phyloP scores from a whole-genome alignment of 1,284 basidiomycete species.

The Coniophora puteana region DNA sequence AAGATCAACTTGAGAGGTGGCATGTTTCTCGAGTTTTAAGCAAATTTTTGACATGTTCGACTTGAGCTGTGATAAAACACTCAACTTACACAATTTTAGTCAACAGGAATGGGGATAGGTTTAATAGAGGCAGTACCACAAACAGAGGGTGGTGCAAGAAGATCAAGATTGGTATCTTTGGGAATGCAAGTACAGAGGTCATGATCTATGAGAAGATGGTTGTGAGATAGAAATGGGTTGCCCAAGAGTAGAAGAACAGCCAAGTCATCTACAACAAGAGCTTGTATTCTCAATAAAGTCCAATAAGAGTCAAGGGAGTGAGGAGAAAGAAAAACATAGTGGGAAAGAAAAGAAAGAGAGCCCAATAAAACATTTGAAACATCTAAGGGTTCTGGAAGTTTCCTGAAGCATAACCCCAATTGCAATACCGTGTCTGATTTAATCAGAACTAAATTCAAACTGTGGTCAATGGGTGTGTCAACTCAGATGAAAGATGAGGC shows the following conservation, averaged over 20 bases:
- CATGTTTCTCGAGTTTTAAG: no score
- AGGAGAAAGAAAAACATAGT: slow-evolving; percentile 3
- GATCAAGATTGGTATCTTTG: slow-evolving; percentile 18
- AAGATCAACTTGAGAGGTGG: no score
- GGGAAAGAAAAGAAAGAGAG: background rate
- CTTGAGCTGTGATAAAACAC: no score
- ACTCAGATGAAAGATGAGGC: background rate
- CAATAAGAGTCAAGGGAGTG: background rate
- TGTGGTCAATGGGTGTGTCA: slow-evolving; percentile 13
- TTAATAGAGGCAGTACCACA: no score
- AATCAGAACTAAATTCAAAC: slow-evolving; percentile 12
- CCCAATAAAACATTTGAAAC: slow-evolving; percentile 1
- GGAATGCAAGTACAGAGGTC: slow-evolving; percentile 16
- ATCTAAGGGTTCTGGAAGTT: background rate
- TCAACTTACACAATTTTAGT: no score
- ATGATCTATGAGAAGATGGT: slow-evolving; percentile 8
- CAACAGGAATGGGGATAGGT: no score
- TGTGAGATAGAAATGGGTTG: slow-evolving; percentile 1
- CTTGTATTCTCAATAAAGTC: background rate
- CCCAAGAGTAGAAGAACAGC: slow-evolving; percentile 6
- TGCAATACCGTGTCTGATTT: background rate
- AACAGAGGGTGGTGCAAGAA: slow-evolving; percentile 11
- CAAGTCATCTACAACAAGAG: slow-evolving; percentile 3
- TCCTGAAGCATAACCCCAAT: background rate
- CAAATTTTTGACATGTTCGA: no score